Evolutionary conservation across 192 early-diverging fungal species (phyloP), one percentile per base, ranked within the genome.

Genomic region (Rhizoclosmatium sp.): DNA sequence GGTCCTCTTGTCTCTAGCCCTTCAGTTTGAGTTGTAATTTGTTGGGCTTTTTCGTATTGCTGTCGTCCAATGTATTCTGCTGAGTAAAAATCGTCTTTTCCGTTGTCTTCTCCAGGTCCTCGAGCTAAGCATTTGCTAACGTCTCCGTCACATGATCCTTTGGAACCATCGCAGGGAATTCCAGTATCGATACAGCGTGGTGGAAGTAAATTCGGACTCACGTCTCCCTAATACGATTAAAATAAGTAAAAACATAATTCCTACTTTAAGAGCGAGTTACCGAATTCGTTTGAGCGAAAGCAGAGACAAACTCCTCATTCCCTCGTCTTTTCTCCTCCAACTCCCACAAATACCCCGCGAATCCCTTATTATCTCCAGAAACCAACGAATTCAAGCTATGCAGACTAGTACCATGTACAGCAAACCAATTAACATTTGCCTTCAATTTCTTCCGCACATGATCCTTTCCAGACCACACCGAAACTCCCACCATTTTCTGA

Each of bases 311-410:
- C 21, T 21, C 58, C 3, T 51, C n/a, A 39, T 80, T 74, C 3
- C 40, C 40, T 39, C 73, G 59, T 16, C 31, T 12, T 21, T 44
- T 31, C 74, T 84, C 60, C 47, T 81, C 71, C 4, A 81, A 40
- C 68, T 87, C 86, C 83, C 81, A 86, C 0, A 80, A 3, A 65
- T 83, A 83, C 2, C 75, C 79, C 21, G 87, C 87, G 67, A 79
- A 85, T 4, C 87, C 87, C 74, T 88, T 88, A 81, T 88, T 88
- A 65, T 88, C 87, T 41, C 85, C 84, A 41, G 75, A 79, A 10
- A 88, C 83, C 3, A 75, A 69, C 66, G 58, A 4, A 62, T 84
- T 84, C 14, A 23, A 56, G 19, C 61, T 78, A 21, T 81, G 75
- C 82, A 88, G 81, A 9, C 81, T 83, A 16, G 79, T 80, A 21